phyloP scores from a whole-genome alignment of 2,329 filamentous ascomycete genomes.

The Pestalotiopsis sp. region DNA sequence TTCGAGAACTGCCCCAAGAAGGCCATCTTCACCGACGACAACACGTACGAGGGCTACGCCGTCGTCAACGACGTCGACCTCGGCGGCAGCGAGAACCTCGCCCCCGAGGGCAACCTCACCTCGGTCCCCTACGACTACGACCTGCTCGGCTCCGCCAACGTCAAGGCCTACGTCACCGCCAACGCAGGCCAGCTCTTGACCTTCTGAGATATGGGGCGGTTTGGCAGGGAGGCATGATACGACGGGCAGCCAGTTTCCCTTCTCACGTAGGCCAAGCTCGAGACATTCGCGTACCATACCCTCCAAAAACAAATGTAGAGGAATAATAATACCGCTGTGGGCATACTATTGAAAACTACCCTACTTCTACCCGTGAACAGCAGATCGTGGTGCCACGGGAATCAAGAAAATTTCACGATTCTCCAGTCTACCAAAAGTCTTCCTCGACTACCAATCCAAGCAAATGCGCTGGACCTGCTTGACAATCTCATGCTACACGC shows the following conservation, averaged over 20 bases:
- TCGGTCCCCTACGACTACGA: conserved; percentile 16
- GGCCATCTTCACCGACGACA: conserved; percentile 40
- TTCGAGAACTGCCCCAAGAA: conserved; percentile 26
- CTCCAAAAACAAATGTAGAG: not conserved
- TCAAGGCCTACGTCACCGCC: conserved; percentile 16
- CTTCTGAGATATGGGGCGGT: not conserved
- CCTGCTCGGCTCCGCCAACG: conserved; percentile 16
- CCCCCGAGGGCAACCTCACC: conserved; percentile 46
- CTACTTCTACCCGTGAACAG: not conserved
- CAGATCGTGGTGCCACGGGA: not conserved
- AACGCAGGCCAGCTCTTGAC: conserved; percentile 16
- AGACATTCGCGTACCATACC: not conserved
- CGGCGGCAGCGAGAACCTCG: conserved; percentile 49
- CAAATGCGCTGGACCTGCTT: not conserved
- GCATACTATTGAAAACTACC: not conserved
- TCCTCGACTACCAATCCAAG: not conserved
- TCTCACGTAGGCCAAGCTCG: not conserved
- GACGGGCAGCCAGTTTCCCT: no score
- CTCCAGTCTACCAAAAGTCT: not conserved
- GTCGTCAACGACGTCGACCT: conserved; percentile 44
- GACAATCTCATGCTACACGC: not conserved
- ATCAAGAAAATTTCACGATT: not conserved
- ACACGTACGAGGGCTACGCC: conserved; percentile 42
- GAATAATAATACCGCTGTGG: not conserved
- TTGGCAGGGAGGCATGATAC: no score